These are phyloP conservation scores for Venturia effusa DNA, from an alignment of 2,329 filamentous ascomycete species.

Conservation along the genomic window DNA sequence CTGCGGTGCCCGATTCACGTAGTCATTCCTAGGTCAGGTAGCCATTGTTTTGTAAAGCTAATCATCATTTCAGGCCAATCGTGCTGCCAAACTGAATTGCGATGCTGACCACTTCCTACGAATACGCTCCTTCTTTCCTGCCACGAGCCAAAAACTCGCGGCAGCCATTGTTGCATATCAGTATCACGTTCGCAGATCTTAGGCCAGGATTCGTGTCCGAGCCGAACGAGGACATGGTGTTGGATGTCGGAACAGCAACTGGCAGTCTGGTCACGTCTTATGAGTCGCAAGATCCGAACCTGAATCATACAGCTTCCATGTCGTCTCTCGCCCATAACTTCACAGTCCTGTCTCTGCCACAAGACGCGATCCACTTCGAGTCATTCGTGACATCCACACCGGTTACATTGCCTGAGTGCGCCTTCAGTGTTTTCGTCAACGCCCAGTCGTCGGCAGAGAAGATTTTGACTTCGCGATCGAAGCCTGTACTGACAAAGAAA, in stretches of 20 bases:
- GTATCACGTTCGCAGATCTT: neutral
- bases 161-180: neutral
- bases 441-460: conserved; percentile 97
- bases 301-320: conserved; percentile 33
- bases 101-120: too few species aligned
- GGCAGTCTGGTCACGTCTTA: neutral
- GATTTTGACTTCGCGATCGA: conserved; percentile 90
- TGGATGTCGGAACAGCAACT: neutral
- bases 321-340: conserved; percentile 93
- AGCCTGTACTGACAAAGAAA: conserved; percentile 82
- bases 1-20: neutral
- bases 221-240: neutral
- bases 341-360: conserved; percentile 86
- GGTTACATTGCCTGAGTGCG: conserved; percentile 84
- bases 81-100: too few species aligned
- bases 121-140: neutral
- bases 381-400: conserved; percentile 82
- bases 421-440: conserved; percentile 73
- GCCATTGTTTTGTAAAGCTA: neutral
- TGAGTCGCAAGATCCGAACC: neutral
- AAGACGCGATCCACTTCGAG: conserved; percentile 85
- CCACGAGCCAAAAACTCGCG: neutral
- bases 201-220: neutral
- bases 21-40: neutral
- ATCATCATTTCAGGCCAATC: too few species aligned